Conservation (phyloP, 768 basidiomycete genomes). For the Tylopilus rubrobrunneus region DNA sequence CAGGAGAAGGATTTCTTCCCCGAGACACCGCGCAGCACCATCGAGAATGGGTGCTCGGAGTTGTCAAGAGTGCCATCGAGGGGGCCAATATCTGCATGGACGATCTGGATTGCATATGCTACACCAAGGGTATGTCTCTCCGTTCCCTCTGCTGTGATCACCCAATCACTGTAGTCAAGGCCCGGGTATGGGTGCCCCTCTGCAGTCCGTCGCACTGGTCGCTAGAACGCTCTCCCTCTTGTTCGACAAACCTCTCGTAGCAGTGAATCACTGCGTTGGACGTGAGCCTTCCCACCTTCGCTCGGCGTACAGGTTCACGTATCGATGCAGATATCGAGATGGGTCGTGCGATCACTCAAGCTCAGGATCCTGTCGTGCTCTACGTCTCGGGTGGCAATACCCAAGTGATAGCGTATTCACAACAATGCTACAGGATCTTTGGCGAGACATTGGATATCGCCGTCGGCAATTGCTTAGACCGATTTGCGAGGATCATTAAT, state of each 20-base stretch:
- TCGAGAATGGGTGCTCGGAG: constrained; percentile 83
- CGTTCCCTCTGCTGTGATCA: background rate
- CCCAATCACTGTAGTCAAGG: constrained; percentile 44
- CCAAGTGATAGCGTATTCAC: constrained; percentile 98
- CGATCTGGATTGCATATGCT: constrained; percentile 93
- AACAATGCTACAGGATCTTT: constrained; percentile 96
- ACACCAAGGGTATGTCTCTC: constrained; percentile 77
- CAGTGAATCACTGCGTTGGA: constrained; percentile 99
- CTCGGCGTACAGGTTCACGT: background rate
- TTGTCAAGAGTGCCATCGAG: constrained; percentile 72
- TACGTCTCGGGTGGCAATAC: constrained; percentile 99
- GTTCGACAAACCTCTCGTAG: constrained; percentile 87
- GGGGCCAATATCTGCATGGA: constrained; percentile 67
- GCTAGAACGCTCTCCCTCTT: constrained; percentile 87
- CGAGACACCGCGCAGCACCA: constrained; percentile 95
- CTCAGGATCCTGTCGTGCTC: constrained; percentile 91
- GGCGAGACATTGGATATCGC: constrained; percentile 99
- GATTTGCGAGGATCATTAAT: constrained; percentile 92
- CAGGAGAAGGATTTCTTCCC: constrained; percentile 96
- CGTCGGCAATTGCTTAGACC: constrained; percentile 97
- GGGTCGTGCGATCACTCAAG: constrained; percentile 92
- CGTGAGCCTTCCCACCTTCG: constrained; percentile 50
- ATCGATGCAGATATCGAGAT: constrained; percentile 86
- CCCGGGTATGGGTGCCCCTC: constrained; percentile 98
- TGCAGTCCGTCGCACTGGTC: constrained; percentile 92